These are phyloP conservation scores for Thalassia testudinum DNA, from an alignment of 116 monocot genomes.

Conservation along the genomic window DNA sequence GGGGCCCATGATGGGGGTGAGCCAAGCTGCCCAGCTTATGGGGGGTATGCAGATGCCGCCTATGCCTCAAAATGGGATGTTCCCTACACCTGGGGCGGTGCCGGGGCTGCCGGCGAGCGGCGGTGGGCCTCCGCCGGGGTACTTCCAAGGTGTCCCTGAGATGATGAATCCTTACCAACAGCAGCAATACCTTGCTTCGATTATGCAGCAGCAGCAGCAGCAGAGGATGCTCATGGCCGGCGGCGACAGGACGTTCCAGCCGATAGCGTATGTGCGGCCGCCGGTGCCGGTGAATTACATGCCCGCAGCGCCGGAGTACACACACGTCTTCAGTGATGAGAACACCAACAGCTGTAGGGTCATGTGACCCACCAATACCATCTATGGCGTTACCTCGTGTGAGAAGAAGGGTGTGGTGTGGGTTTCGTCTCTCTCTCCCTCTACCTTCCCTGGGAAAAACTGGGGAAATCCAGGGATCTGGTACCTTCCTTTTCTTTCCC, in stretches of 20 bases:
- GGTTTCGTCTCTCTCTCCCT: no score
- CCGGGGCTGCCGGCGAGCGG: no score
- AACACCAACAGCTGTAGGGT: conserved; percentile 10
- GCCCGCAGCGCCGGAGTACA: conserved; percentile 20
- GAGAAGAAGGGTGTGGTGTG: no score
- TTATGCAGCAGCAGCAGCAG: conserved; percentile 30
- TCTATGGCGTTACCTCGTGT: no score
- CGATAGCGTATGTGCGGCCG: conserved; percentile 21
- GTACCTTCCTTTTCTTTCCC: no score
- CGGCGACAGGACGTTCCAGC: conserved; percentile 12
- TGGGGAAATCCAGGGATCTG: no score
- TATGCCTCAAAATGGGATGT: conserved; percentile 7
- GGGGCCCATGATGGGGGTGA: no score
- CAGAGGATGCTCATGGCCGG: conserved; percentile 34
- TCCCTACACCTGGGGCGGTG: no score
- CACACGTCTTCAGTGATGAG: conserved; percentile 45
- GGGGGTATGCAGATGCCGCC: background rate
- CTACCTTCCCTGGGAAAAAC: no score
- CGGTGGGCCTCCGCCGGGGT: conserved; percentile 17
- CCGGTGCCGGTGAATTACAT: conserved; percentile 12
- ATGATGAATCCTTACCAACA: conserved; percentile 12
- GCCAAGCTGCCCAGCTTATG: no score
- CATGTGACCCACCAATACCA: no score
- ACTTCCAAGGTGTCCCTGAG: conserved; percentile 7
- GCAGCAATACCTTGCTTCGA: conserved; percentile 29